phyloP scores from a whole-genome alignment of 2,329 filamentous ascomycete genomes.

The Penicillium corylophilum region DNA sequence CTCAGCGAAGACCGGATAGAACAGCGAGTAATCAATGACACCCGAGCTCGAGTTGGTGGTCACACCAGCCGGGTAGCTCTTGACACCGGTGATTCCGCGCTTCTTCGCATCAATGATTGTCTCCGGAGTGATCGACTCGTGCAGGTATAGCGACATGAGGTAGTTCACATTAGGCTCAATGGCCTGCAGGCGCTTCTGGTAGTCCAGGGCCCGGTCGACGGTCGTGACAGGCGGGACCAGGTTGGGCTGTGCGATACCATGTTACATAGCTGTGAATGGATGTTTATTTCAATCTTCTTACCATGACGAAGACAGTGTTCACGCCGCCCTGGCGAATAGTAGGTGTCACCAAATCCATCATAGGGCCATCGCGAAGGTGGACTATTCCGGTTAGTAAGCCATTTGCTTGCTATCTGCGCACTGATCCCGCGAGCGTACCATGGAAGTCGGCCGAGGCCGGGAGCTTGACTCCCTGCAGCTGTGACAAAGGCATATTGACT shows the following conservation, averaged over 20 bases:
- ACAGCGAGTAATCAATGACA: slow-evolving; percentile 45
- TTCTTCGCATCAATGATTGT: slow-evolving; percentile 71
- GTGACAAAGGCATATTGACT: slow-evolving; percentile 33
- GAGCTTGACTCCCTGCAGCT: slow-evolving; percentile 48
- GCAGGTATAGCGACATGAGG: slow-evolving; percentile 72
- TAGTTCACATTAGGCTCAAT: slow-evolving; percentile 64
- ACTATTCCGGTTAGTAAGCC: slow-evolving; percentile 42
- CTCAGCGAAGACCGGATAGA: slow-evolving; percentile 69
- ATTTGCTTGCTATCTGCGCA: slow-evolving; percentile 1
- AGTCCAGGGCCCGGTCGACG: slow-evolving; percentile 63
- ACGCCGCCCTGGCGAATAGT: slow-evolving; percentile 62
- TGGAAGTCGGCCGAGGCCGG: slow-evolving; percentile 67
- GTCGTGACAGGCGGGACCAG: slow-evolving; percentile 63
- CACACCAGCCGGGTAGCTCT: slow-evolving; percentile 46
- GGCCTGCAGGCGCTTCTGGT: slow-evolving; percentile 60
- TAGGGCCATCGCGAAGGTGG: slow-evolving; percentile 66
- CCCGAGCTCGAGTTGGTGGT: slow-evolving; percentile 59
- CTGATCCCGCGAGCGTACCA: slow-evolving; percentile 28
- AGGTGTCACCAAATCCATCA: slow-evolving; percentile 58
- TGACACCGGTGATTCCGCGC: slow-evolving; percentile 69
- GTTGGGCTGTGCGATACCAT: slow-evolving; percentile 54
- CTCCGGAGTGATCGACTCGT: slow-evolving; percentile 64
- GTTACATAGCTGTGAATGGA: slow-evolving; percentile 33
- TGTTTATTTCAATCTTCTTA: slow-evolving; percentile 24
- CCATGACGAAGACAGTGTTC: slow-evolving; percentile 60